phyloP scores from a whole-genome alignment of 2,329 filamentous ascomycete species.

The Ophiocordyceps camponoti-floridani region DNA sequence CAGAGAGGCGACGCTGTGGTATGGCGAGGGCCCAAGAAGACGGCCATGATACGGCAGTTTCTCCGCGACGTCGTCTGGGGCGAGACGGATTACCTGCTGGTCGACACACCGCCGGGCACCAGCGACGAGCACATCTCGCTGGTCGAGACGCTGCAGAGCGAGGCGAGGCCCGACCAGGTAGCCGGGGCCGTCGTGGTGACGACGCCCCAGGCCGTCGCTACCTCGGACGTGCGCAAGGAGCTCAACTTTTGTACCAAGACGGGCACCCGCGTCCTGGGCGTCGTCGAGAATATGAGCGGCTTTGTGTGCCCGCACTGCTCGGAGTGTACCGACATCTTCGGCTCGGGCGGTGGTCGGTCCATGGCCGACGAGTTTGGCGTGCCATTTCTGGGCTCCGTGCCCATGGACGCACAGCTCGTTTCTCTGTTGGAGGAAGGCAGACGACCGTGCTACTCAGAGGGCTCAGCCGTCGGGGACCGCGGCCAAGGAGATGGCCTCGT shows the following conservation, averaged over 20 bases:
- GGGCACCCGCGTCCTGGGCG: slow-evolving; percentile 60
- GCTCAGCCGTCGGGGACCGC: slow-evolving; percentile 22
- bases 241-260: slow-evolving; percentile 87
- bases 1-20: slow-evolving; percentile 81
- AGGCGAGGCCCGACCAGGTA: slow-evolving; percentile 47
- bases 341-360: slow-evolving; percentile 69
- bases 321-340: slow-evolving; percentile 88
- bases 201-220: slow-evolving; percentile 85
- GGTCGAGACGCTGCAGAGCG: slow-evolving; percentile 62
- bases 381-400: slow-evolving; percentile 68
- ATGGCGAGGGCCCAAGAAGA: slow-evolving; percentile 97
- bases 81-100: slow-evolving; percentile 74
- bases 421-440: slow-evolving; percentile 61
- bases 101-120: slow-evolving; percentile 92
- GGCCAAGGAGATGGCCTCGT: slow-evolving; percentile 24
- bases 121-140: slow-evolving; percentile 95
- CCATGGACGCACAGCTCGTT: slow-evolving; percentile 86
- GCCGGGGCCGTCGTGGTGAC: slow-evolving; percentile 87
- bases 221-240: slow-evolving; percentile 86
- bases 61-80: slow-evolving; percentile 81
- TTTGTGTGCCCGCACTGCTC: slow-evolving; percentile 67
- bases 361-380: slow-evolving; percentile 82
- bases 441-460: slow-evolving; percentile 48
- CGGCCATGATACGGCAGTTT: slow-evolving; percentile 96
- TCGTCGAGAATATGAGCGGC: slow-evolving; percentile 93